Base-by-base conservation (phyloP, 768 basidiomycete species). In the Lactarius vividus region DNA sequence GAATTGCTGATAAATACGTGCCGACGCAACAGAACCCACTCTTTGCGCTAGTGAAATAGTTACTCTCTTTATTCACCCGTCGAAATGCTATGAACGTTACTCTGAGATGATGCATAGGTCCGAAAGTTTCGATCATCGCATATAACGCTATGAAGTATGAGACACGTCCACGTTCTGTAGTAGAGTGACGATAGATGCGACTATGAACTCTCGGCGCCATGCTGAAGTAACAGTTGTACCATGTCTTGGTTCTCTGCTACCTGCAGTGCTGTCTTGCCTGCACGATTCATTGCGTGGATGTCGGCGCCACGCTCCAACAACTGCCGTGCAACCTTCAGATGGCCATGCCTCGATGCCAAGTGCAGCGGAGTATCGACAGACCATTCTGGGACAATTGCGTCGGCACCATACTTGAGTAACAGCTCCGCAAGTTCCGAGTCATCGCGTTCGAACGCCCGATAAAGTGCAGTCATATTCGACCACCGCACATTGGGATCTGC, bases 1-100 rank as follows among this genome's bases (percentile, higher is more conserved):
- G 81, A 66, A 92, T 83, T 69, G 91, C 91, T 0, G 75, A 79
- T 15, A 83, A 81, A 64, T 83, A 92, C 72, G 91, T 93, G 4
- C 89, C 89, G 49, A 59, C 42, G 3, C 49, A 52, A 26, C 26
- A 6, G 13, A 52, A 52, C 6, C 13, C 57, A 13, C 11, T 23
- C 28, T 33, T 33, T 52, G 23, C 13, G 1, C 6, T 33, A 39
- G 46, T 28, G 56, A 13, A n/a, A 6, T 15, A 33, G 9, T 11
- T 11, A 52, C 49, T 52, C 10, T 46, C n/a, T 49, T 49, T 49
- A 26, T 49, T 26, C 23, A 26, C 44, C 44, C 20, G 23, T 23
- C 2, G 44, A 23, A 16, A 46, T 23, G n/a, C n/a, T 46, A 23
- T 23, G 44, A 11, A 49, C 46, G 4, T 49, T 3, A 13, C 11